Evolutionary conservation across 2,329 filamentous ascomycete species (phyloP).

Genomic region (Cladosporium halotolerans): DNA sequence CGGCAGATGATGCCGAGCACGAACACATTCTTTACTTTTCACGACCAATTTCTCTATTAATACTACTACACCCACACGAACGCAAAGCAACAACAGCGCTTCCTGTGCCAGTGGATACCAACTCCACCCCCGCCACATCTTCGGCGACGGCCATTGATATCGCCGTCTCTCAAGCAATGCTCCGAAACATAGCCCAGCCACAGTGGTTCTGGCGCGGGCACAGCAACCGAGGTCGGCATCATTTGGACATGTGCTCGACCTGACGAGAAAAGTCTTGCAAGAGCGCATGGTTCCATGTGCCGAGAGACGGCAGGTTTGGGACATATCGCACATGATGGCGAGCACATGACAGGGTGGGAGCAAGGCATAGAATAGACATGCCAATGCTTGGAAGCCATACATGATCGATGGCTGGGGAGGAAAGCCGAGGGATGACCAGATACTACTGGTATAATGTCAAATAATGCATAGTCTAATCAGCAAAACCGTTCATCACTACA

Average conservation of each 20-base stretch:
- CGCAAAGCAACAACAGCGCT: too few relatives aligned
- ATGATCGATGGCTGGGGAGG: too few relatives aligned
- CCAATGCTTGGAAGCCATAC: not conserved
- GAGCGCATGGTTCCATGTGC: not conserved
- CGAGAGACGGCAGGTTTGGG: conserved; percentile 1
- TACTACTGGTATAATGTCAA: conserved; percentile 2
- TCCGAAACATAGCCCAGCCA: too few relatives aligned
- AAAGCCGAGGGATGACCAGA: not conserved
- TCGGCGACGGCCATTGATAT: too few relatives aligned
- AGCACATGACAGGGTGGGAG: not conserved
- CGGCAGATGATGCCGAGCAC: conserved; percentile 6
- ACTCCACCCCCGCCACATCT: too few relatives aligned
- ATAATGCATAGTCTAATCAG: conserved; percentile 10
- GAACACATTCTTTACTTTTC: conserved; percentile 11
- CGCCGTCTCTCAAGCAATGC: too few relatives aligned
- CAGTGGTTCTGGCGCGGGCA: too few relatives aligned
- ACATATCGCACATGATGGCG: not conserved
- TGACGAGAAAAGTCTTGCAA: too few relatives aligned
- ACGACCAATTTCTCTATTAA: conserved; percentile 5
- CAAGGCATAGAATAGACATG: not conserved
- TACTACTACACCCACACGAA: not conserved
- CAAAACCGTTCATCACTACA: not conserved
- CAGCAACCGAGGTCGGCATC: too few relatives aligned
- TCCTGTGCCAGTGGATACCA: too few relatives aligned
- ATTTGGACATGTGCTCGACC: too few relatives aligned